Base-by-base conservation (phyloP, 495 filamentous ascomycete genomes). In the Bombardia bombarda region DNA sequence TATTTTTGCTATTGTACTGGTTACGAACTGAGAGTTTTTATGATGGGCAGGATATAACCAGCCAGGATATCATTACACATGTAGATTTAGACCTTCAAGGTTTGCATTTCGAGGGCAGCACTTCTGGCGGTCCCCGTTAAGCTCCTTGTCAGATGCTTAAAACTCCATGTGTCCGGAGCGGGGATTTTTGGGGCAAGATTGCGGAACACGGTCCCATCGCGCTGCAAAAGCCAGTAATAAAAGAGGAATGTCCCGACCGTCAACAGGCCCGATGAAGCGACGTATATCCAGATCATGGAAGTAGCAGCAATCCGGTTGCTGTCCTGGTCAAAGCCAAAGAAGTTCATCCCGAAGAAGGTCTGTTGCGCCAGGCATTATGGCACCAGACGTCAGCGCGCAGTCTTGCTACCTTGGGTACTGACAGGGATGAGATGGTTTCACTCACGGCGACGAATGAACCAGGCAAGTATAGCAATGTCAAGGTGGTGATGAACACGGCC, bases 391-490 rank as follows among this genome's bases (percentile, higher is more conserved):
- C n/a, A n/a, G n/a, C n/a, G n/a, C n/a, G n/a, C n/a, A n/a, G 1
- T 22, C 3, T 5, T 17, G 32, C 31, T 10, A 25, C 9, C 8
- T n/a, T n/a, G n/a, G n/a, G n/a, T n/a, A n/a, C n/a, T n/a, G n/a
- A n/a, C n/a, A 37, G 1, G 17, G 25, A 10, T 2, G 20, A 5
- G 37, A 3, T 37, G 16, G 1, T n/a, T n/a, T n/a, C 20, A 63
- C 67, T 55, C 51, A 72, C 68, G 3, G 66, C 66, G 23, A 67
- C 56, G 46, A 70, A 70, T 3, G 65, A 65, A 8, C 63, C 52
- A 0, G 69, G 69, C 10, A 72, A 54, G 48, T 70, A 72, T 1
- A 70, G 50, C 38, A 72, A 40, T 1, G 66, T 65, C 43, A 70
- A 46, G 0, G 58, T 63, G 4, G 69, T 70, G 20, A 72, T 58